Conservation (phyloP, 805 yeast genomes). For the Candida gorgasii region DNA sequence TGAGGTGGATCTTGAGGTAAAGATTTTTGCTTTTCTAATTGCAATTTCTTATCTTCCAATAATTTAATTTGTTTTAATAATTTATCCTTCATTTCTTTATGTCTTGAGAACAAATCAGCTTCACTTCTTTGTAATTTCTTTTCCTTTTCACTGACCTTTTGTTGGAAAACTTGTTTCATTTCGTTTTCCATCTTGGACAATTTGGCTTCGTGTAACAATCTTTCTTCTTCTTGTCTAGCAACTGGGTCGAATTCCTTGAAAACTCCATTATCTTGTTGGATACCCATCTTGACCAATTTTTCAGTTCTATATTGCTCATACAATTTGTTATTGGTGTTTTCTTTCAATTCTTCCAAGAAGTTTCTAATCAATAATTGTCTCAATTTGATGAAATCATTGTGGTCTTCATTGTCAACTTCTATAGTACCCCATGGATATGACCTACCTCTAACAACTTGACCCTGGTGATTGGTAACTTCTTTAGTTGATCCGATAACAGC, state of each 20-base stretch:
- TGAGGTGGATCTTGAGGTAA: slow-evolving; percentile 53
- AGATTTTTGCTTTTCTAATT: slow-evolving; percentile 62
- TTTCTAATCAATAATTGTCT: slow-evolving; percentile 87
- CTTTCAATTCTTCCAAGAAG: slow-evolving; percentile 91
- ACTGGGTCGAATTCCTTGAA: slow-evolving; percentile 94
- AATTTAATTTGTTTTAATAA: slow-evolving; percentile 83
- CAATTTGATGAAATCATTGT: slow-evolving; percentile 86
- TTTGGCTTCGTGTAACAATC: slow-evolving; percentile 89
- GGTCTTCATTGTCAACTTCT: slow-evolving; percentile 92
- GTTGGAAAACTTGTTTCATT: slow-evolving; percentile 95
- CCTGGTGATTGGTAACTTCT: slow-evolving; percentile 68
- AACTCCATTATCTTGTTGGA: slow-evolving; percentile 89
- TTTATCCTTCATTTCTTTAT: slow-evolving; percentile 96
- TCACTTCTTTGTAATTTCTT: slow-evolving; percentile 95
- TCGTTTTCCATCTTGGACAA: slow-evolving; percentile 92
- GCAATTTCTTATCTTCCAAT: slow-evolving; percentile 86
- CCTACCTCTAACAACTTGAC: slow-evolving; percentile 85
- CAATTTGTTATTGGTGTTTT: slow-evolving; percentile 69
- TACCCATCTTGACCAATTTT: slow-evolving; percentile 78
- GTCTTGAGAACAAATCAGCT: slow-evolving; percentile 92
- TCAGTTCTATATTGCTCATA: slow-evolving; percentile 90
- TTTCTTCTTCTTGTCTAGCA: slow-evolving; percentile 90
- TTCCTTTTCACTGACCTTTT: slow-evolving; percentile 94
- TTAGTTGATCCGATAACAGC: slow-evolving; percentile 91
- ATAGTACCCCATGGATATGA: slow-evolving; percentile 96